Conservation (phyloP, 2,329 filamentous ascomycete genomes). For the Xylariaceae sp. region DNA sequence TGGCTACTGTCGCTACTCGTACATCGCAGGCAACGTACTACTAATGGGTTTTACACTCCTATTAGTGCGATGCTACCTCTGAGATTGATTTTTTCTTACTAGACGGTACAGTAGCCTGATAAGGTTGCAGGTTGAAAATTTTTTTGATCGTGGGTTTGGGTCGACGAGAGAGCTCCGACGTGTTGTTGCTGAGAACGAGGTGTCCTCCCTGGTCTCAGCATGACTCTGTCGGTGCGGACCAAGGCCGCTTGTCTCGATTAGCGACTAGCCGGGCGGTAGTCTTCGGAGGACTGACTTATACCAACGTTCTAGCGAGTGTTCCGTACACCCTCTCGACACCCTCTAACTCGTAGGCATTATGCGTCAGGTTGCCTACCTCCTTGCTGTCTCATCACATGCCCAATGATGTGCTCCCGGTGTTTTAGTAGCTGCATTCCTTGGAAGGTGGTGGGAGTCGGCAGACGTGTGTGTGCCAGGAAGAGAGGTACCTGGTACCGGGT, state of each 20-base stretch:
- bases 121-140: not conserved
- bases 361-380: no score
- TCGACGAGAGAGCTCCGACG: not conserved
- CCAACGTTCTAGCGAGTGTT: no score
- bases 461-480: no score
- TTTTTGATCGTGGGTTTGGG: not conserved
- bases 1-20: no score
- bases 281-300: not conserved
- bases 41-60: no score
- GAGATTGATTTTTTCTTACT: not conserved
- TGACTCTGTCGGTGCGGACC: not conserved
- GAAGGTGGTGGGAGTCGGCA: not conserved
- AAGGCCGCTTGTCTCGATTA: not conserved
- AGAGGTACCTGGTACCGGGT: no score
- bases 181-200: not conserved
- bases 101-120: not conserved
- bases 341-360: no score
- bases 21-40: no score
- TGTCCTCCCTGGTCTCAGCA: not conserved
- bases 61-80: not conserved
- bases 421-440: not conserved
- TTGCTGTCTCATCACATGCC: not conserved
- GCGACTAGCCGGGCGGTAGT: not conserved
- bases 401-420: not conserved
- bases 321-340: no score